These are phyloP conservation scores for Phoma sp. DNA, from an alignment of 2,329 filamentous ascomycete genomes.

Conservation along the genomic window DNA sequence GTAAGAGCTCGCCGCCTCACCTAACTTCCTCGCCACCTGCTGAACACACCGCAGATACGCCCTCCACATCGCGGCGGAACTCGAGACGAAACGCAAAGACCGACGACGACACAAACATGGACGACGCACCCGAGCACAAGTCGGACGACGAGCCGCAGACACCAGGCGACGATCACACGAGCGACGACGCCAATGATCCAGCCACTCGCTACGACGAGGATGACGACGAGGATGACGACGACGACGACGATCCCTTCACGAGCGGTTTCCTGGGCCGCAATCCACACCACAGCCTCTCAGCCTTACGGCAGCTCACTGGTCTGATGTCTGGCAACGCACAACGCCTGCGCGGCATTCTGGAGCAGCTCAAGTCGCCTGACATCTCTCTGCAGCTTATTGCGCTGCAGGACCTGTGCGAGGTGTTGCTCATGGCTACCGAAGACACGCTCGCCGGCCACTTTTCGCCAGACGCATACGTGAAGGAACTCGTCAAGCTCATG, in stretches of 20 bases:
- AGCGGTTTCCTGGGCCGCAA: slow-evolving; percentile 70
- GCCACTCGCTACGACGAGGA: slow-evolving; percentile 58
- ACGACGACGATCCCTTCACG: slow-evolving; percentile 66
- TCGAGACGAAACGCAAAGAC: slow-evolving; percentile 47
- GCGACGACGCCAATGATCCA: slow-evolving; percentile 63
- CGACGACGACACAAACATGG: slow-evolving; percentile 74
- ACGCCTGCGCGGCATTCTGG: slow-evolving; percentile 70
- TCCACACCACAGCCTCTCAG: slow-evolving; percentile 65
- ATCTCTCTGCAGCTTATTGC: slow-evolving; percentile 88
- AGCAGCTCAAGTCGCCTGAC: slow-evolving; percentile 77
- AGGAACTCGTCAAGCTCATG: slow-evolving; percentile 92
- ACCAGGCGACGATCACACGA: slow-evolving; percentile 48
- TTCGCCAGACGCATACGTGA: slow-evolving; percentile 91
- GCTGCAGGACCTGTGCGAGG: slow-evolving; percentile 89
- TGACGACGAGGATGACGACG: slow-evolving; percentile 55
- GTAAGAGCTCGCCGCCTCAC: slow-evolving; percentile 44
- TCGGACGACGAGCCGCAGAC: slow-evolving; percentile 56
- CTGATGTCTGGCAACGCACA: slow-evolving; percentile 84
- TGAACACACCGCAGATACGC: slow-evolving; percentile 30
- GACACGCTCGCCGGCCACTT: slow-evolving; percentile 96
- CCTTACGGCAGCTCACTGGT: slow-evolving; percentile 83
- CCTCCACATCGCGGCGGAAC: slow-evolving; percentile 41
- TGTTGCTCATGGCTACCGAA: slow-evolving; percentile 92
- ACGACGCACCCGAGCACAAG: slow-evolving; percentile 68
- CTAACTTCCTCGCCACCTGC: slow-evolving; percentile 31